Base-by-base conservation (phyloP, 2,329 filamentous ascomycete genomes). In the Phaeosphaeriaceae sp. region DNA sequence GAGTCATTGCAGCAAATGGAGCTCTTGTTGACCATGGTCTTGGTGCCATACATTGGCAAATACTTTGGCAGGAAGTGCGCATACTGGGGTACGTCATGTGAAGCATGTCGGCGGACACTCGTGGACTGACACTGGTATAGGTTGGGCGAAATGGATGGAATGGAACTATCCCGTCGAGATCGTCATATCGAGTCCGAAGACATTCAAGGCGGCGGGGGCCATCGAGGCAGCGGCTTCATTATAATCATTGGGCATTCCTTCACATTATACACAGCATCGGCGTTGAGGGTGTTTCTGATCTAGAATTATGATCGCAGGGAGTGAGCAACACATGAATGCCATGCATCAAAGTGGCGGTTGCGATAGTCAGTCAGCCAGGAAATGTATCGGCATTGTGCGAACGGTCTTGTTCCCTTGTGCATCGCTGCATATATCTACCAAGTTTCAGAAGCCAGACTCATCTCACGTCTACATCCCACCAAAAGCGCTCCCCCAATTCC, bases 31-130 rank as follows among this genome's bases (percentile, higher is more conserved):
- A 96, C 91, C 20, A 96, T 99, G 92, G 91, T 98, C 49, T 79
- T 98, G 68, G 90, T 99, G 51, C 95, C 95, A 2, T 97, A 96
- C 78, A 83, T 92, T 67, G 95, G 95, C 58, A 99, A 98, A 80
- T 98, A 93, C 80, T 88, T 97, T 77, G 95, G 95, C 47, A 86
- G 95, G 76, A 96, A 92, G 79, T 96, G 93, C 82, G 94, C 94
- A 58, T 97, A 96, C 76, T 97, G 93, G 92, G 92, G 94, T 97
- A 84, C 76, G 90, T 83, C 22, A 57, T 62, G 9, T 22, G 27
- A 13, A 41, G 21, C 27, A 20, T 2, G 17, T 15, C 3, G 2
- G 19, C 15, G 21, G 24, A 13, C 31, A 4, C 41, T n/a, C 42
- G 53, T 52, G 66, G 53, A 64, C 22, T 19, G 7, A 25, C 31